These are phyloP conservation scores for Solanum chiquidenum DNA, from an alignment of 257 asterid genomes.

Conservation along the genomic window DNA sequence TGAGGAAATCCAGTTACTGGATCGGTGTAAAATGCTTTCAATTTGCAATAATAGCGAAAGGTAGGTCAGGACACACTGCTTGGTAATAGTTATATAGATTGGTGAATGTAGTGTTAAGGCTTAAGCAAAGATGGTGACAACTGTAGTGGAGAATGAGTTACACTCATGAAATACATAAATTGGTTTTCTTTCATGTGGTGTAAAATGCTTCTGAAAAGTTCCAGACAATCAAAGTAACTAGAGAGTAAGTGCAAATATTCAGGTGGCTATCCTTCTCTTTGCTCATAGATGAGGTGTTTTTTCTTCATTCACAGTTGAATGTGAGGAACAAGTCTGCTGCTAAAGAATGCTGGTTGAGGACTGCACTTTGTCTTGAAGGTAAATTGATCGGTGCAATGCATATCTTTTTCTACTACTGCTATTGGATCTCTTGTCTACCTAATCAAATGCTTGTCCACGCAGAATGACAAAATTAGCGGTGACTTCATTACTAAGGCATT, in stretches of 20 bases:
- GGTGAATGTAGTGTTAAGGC: neutral
- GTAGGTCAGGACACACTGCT: neutral
- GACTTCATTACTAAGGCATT: neutral
- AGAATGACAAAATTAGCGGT: neutral
- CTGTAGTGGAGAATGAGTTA: neutral
- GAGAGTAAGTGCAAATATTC: neutral
- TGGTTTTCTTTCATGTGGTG: neutral
- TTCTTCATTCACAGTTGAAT: slow-evolving; percentile 47
- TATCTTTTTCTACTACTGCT: neutral
- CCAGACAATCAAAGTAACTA: neutral
- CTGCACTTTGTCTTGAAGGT: slow-evolving; percentile 93
- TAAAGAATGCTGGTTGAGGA: slow-evolving; percentile 79
- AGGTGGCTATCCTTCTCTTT: neutral
- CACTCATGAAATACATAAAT: neutral
- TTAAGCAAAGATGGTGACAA: neutral
- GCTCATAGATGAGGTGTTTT: neutral
- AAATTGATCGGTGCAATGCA: slow-evolving; percentile 3
- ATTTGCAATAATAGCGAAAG: neutral
- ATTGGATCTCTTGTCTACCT: neutral
- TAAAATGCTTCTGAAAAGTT: neutral
- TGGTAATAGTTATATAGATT: neutral
- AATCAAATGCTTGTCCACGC: neutral
- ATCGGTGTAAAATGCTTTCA: neutral
- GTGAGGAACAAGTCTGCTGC: slow-evolving; percentile 96
- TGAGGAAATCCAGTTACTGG: neutral